Conservation (phyloP, 208 protist genomes). For the Leishmania turanica region DNA sequence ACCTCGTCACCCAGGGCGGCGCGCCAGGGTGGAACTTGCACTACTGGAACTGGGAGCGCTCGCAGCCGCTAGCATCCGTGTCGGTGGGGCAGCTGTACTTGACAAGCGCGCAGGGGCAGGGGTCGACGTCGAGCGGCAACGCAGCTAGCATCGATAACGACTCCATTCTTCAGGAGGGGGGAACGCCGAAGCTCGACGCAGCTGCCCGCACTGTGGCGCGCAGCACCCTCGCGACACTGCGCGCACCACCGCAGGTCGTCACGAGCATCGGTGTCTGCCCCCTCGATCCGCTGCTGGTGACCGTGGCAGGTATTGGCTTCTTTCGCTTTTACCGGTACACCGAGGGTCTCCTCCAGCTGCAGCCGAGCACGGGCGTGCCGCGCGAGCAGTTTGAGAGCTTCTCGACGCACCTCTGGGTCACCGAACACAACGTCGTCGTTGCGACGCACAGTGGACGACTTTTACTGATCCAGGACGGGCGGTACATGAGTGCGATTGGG, state of each 20-base stretch:
- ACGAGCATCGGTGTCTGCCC: conserved; percentile 84
- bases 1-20: conserved; percentile 89
- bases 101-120: conserved; percentile 5
- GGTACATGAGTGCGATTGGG: conserved; percentile 51
- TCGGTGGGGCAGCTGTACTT: conserved; percentile 37
- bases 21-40: conserved; percentile 81
- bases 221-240: not conserved
- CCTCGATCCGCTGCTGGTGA: conserved; percentile 85
- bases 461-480: conserved; percentile 79
- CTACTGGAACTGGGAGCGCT: conserved; percentile 93
- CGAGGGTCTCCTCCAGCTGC: conserved; percentile 85
- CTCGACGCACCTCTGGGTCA: conserved; percentile 92
- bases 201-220: not conserved
- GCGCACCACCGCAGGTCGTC: conserved; percentile 38
- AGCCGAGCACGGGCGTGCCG: conserved; percentile 50
- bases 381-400: conserved; percentile 81
- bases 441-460: conserved; percentile 86
- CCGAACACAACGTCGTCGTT: conserved; percentile 77
- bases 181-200: not conserved
- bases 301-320: conserved; percentile 90
- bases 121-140: not conserved
- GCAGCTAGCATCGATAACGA: not conserved
- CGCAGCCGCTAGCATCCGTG: conserved; percentile 76
- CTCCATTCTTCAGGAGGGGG: not conserved
- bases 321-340: conserved; percentile 92